These are phyloP conservation scores for Aureobasidium musti DNA, from an alignment of 2,329 filamentous ascomycete species.

Conservation along the genomic window DNA sequence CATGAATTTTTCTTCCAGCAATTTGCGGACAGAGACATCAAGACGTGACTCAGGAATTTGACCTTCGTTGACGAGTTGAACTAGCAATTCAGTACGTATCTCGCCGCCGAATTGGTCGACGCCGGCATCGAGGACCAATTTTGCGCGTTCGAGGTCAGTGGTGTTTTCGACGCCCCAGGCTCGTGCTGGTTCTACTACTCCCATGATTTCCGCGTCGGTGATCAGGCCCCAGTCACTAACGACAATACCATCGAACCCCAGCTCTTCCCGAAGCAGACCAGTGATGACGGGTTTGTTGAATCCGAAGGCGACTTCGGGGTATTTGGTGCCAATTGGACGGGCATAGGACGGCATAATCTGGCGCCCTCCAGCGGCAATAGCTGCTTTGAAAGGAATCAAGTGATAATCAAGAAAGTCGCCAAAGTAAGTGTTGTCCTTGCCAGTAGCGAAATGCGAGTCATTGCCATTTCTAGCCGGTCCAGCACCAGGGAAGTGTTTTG, in stretches of 20 bases:
- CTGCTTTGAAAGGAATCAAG: constrained; percentile 12
- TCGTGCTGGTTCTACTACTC: constrained; percentile 7
- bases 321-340: constrained; percentile 15
- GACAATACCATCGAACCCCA: constrained; percentile 4
- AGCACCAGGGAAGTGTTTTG: constrained; percentile 21
- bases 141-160: constrained; percentile 11
- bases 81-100: not conserved
- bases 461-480: constrained; percentile 17
- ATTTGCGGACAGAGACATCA: constrained; percentile 15
- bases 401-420: constrained; percentile 10
- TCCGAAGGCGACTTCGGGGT: constrained; percentile 17
- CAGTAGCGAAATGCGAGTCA: constrained; percentile 19
- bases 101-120: constrained; percentile 25
- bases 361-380: constrained; percentile 11
- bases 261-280: not conserved
- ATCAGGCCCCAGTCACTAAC: constrained; percentile 21
- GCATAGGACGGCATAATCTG: constrained; percentile 23
- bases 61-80: not conserved
- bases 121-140: constrained; percentile 14
- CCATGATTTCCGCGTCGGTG: constrained; percentile 12
- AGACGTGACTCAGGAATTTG: not conserved
- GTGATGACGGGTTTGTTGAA: constrained; percentile 25
- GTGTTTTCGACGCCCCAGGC: constrained; percentile 23
- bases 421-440: constrained; percentile 20
- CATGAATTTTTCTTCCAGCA: constrained; percentile 12